Base-by-base conservation (phyloP, 192 early-diverging fungal species). In the Coemansia erecta region DNA sequence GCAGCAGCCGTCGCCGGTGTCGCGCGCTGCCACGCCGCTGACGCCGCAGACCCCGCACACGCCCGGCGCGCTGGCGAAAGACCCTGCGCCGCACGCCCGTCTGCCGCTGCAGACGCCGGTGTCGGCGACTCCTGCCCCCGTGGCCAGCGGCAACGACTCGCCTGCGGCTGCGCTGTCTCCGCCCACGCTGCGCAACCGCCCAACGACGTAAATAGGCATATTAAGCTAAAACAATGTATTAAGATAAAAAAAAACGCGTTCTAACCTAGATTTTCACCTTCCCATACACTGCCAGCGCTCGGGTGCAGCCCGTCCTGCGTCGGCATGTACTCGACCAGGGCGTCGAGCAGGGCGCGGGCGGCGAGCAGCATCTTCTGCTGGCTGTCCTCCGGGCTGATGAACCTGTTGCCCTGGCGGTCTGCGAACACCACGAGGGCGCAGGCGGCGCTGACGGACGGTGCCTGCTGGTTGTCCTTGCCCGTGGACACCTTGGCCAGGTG, bases 401-500 rank as follows among this genome's bases (percentile, higher is more conserved):
- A 91, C 0, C 54, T 68, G 62, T 90, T 88, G 18, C 73, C 80
- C 18, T 73, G 61, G 21, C 94, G 82, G 65, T 94, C 86, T 7
- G 89, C 89, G 78, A 91, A 94, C 8, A 97, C 88, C 78, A 92
- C 86, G 56, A 92, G 83, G 13, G 86, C 88, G 21, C 85, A 89
- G 26, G 90, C 86, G 3, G 93, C 88, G 0, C 80, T 80, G 46
- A 97, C 85, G 1, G 82, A 81, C 40, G 59, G 63, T 21, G 44
- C 40, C 10, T 42, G 11, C 33, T 14, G 23, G 17, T 52, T 64
- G 18, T 54, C 43, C 19, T 61, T 3, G 4, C 59, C 80, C 0
- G 73, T 79, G 14, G 79, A 79, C 35, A 80, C 80, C 43, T 72
- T 60, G 21, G 92, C 93, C 37, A 94, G 58, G 60, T 95, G 94